A percentile compares a stretch with the other conserved stretches of the same genome.
These are phyloP conservation scores for Brassica incana DNA, from an alignment of 345 rosid species.

Conservation along the genomic window DNA sequence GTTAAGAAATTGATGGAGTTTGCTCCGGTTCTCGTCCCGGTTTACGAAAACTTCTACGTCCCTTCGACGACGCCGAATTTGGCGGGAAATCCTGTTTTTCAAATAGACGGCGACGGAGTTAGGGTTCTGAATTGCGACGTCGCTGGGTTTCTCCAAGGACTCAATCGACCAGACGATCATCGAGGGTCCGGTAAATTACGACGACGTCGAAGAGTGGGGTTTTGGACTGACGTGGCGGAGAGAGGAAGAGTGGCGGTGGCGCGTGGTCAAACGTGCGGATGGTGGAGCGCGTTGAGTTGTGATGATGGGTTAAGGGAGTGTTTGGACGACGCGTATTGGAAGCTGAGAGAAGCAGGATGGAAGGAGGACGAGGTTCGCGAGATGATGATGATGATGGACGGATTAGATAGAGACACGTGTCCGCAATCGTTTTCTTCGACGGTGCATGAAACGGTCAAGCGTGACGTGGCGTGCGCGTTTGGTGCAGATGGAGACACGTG, in stretches of 20 bases:
- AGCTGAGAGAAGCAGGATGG: conserved; percentile 83
- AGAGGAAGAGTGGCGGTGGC: conserved; percentile 47
- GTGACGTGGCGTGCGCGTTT: conserved; percentile 63
- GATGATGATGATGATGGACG: conserved; percentile 57
- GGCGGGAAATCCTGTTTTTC: conserved; percentile 76
- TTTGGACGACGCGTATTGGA: conserved; percentile 70
- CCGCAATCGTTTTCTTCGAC: neutral
- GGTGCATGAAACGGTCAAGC: conserved; percentile 31
- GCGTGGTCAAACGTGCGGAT: conserved; percentile 38
- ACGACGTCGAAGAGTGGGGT: conserved; percentile 58
- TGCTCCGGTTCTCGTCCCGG: conserved; percentile 71
- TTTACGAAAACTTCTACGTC: conserved; percentile 60
- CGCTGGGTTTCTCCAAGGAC: conserved; percentile 54
- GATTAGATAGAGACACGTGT: conserved; percentile 8
- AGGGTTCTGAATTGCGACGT: conserved; percentile 63
- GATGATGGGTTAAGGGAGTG: conserved; percentile 41
- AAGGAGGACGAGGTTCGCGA: conserved; percentile 72
- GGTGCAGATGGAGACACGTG: conserved; percentile 20
- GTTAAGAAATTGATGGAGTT: conserved; percentile 31
- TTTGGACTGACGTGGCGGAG: conserved; percentile 84
- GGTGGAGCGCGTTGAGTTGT: conserved; percentile 50
- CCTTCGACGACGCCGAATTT: conserved; percentile 52
- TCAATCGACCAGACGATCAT: conserved; percentile 31
- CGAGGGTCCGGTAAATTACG: neutral
- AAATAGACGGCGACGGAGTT: conserved; percentile 52